Conservation (phyloP, 1,284 basidiomycete species). For the Moesziomyces antarcticus region DNA sequence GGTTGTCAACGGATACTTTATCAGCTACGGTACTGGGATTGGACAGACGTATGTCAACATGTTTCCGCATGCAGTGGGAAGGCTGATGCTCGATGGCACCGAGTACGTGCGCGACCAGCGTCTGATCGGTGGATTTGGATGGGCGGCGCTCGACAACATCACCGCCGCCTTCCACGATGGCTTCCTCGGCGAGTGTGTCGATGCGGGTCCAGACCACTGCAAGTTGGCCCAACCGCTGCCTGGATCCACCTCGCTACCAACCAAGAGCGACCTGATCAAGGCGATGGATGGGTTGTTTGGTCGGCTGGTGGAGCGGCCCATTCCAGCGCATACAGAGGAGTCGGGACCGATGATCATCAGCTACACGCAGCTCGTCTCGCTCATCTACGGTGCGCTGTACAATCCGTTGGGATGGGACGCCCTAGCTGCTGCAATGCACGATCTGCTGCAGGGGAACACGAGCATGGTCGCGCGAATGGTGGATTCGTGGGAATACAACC, state of each 20-base stretch:
- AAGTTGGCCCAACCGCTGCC: conserved; percentile 21
- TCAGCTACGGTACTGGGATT: conserved; percentile 46
- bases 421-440: conserved; percentile 16
- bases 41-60: conserved; percentile 44
- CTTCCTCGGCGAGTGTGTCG: conserved; percentile 42
- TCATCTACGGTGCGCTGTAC: conserved; percentile 40
- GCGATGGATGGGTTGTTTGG: conserved; percentile 27
- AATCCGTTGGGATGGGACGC: conserved; percentile 19
- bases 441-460: conserved; percentile 26
- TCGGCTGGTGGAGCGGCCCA: conserved; percentile 11
- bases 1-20: conserved; percentile 24
- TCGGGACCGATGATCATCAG: conserved; percentile 36
- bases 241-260: not conserved
- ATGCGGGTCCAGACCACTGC: conserved; percentile 32
- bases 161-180: conserved; percentile 41
- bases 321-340: conserved; percentile 16
- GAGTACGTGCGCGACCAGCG: conserved; percentile 41
- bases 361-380: conserved; percentile 23
- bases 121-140: conserved; percentile 30
- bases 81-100: conserved; percentile 39
- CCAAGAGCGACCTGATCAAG: not conserved
- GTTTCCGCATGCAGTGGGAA: conserved; percentile 34
- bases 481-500: conserved; percentile 39
- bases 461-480: conserved; percentile 21
- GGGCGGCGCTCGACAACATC: conserved; percentile 41